phyloP scores from a whole-genome alignment of 225 moss, liverwort and hornwort species.

The Marchantia paleacea region DNA sequence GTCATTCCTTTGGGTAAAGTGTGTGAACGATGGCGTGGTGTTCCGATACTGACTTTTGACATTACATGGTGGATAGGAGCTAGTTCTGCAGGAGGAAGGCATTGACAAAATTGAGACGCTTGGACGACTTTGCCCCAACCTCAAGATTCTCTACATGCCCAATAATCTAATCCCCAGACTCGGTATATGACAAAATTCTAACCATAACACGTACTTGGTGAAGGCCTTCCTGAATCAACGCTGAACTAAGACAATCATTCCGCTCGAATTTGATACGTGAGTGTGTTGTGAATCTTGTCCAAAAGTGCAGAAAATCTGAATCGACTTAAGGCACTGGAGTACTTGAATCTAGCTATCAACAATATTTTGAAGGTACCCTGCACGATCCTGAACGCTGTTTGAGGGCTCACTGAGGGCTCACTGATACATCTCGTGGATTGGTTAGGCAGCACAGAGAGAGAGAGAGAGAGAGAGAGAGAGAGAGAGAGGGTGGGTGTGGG shows the following conservation, averaged over 20 bases:
- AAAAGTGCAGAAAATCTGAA: slow-evolving; percentile 62
- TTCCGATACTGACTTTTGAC: not conserved
- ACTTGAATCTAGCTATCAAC: slow-evolving; percentile 83
- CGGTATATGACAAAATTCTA: slow-evolving; percentile 50
- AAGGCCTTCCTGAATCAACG: no score
- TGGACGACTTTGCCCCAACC: slow-evolving; percentile 69
- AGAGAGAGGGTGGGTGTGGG: no score
- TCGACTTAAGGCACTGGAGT: slow-evolving; percentile 71
- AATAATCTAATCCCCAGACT: slow-evolving; percentile 82
- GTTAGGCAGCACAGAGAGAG: no score
- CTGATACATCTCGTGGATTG: not conserved
- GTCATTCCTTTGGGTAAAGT: no score
- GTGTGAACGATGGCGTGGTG: not conserved
- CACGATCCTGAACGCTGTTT: not conserved
- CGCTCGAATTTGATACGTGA: not conserved
- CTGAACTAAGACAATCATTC: no score
- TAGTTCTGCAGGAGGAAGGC: slow-evolving; percentile 85
- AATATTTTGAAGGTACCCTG: slow-evolving; percentile 61
- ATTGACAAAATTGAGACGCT: slow-evolving; percentile 72
- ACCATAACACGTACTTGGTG: no score
- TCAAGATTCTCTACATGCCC: slow-evolving; percentile 91
- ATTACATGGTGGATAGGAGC: slow-evolving; percentile 46
- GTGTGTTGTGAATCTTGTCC: not conserved
- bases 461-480: no score
- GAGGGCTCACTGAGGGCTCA: not conserved